Evolutionary conservation across 257 asterid genomes (phyloP).

Genomic region (Schizonepeta tenuifolia): DNA sequence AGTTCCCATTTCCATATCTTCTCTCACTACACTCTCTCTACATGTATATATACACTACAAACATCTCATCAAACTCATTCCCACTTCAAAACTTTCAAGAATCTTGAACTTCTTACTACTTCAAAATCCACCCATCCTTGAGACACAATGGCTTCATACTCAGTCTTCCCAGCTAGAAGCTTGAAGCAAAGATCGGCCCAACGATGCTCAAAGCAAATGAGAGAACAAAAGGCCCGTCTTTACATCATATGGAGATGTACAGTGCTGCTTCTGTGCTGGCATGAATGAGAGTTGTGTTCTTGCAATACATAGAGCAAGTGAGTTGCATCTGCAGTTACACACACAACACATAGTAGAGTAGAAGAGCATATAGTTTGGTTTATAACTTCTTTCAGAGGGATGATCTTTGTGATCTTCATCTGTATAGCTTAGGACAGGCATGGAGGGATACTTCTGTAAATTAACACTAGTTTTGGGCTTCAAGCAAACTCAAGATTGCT

Average conservation of each 20-base stretch:
- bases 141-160: conserved; percentile 46
- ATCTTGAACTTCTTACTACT: background rate
- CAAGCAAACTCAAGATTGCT: conserved; percentile 21
- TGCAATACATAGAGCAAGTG: conserved; percentile 11
- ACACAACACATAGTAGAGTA: conserved; percentile 29
- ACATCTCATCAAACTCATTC: conserved; percentile 14
- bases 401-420: conserved; percentile 19
- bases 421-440: conserved; percentile 23
- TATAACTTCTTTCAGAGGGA: background rate
- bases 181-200: conserved; percentile 55
- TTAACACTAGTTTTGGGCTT: conserved; percentile 10
- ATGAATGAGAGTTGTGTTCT: conserved; percentile 36
- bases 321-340: conserved; percentile 8
- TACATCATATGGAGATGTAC: conserved; percentile 88
- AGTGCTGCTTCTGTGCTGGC: conserved; percentile 65
- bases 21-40: conserved; percentile 3
- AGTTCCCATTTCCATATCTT: conserved; percentile 40
- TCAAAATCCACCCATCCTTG: background rate
- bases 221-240: conserved; percentile 75
- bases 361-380: conserved; percentile 1
- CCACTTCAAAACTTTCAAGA: conserved; percentile 32
- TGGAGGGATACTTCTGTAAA: conserved; percentile 23
- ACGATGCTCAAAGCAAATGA: conserved; percentile 70
- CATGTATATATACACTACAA: conserved; percentile 26
- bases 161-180: conserved; percentile 43